A percentile compares a stretch with the other conserved stretches of the same genome.
These are phyloP conservation scores for Mallotus nudiflorus DNA, from an alignment of 345 rosid species.

Conservation along the genomic window DNA sequence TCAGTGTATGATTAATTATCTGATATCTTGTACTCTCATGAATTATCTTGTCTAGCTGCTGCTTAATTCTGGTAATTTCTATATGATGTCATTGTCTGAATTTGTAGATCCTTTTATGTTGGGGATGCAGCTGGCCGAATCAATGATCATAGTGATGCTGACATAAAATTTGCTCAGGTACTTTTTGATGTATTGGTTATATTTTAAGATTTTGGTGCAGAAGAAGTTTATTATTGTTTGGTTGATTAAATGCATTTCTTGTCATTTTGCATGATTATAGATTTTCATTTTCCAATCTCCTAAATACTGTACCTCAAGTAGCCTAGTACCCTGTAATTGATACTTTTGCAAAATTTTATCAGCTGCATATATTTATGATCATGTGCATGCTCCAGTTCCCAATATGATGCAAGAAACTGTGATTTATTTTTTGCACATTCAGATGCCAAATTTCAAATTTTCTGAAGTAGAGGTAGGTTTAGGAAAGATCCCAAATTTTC, in stretches of 20 bases:
- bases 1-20: too few species aligned
- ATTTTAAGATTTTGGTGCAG: neutral
- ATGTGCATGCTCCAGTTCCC: too few species aligned
- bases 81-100: neutral
- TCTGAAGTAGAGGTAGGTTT: too few species aligned
- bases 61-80: neutral
- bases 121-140: constrained; percentile 96
- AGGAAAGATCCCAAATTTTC: too few species aligned
- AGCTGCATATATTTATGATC: too few species aligned
- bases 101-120: constrained; percentile 80
- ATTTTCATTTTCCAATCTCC: neutral
- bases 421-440: too few species aligned
- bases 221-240: neutral
- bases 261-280: constrained; percentile 4
- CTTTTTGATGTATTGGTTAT: neutral
- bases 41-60: too few species aligned
- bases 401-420: too few species aligned
- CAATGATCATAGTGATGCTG: constrained; percentile 84
- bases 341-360: too few species aligned
- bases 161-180: constrained; percentile 84
- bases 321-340: neutral
- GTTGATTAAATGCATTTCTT: too few species aligned
- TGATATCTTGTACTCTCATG: too few species aligned
- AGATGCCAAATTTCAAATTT: too few species aligned
- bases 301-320: neutral